Percentiles rank a stretch among this genome's conserved stretches.
phyloP scores from a whole-genome alignment of 257 asterid genomes.

The Solanum sitiens region DNA sequence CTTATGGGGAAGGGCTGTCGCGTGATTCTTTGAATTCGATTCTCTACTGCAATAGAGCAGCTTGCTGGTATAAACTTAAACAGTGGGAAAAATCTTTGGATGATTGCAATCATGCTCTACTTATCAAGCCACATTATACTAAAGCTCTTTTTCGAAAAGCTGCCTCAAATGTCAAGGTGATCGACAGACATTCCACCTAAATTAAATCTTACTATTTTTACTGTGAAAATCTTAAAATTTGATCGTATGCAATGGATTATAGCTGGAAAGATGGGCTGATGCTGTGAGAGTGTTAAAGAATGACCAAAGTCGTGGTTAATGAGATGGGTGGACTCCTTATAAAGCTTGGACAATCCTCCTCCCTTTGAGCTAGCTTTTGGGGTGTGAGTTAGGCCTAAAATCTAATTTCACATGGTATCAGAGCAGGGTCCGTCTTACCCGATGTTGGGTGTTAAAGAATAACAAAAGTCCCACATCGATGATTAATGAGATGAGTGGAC shows the following conservation, averaged over 20 bases:
- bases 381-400: too few species aligned
- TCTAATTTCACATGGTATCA: too few species aligned
- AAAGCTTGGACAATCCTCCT: too few species aligned
- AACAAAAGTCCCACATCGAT: too few species aligned
- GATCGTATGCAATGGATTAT: constrained; percentile 35
- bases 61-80: constrained; percentile 76
- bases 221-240: constrained; percentile 22
- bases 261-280: constrained; percentile 87
- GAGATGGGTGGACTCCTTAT: too few species aligned
- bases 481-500: too few species aligned
- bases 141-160: constrained; percentile 71
- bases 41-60: constrained; percentile 73
- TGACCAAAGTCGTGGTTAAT: too few species aligned
- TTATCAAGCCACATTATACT: constrained; percentile 46
- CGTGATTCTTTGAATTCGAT: constrained; percentile 47
- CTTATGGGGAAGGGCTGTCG: constrained; percentile 60
- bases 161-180: constrained; percentile 57
- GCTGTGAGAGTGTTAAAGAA: constrained; percentile 36
- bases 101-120: constrained; percentile 68
- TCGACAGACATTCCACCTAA: not conserved
- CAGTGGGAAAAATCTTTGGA: constrained; percentile 56
- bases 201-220: not conserved
- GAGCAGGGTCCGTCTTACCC: too few species aligned
- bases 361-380: too few species aligned
- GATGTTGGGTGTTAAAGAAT: too few species aligned